Evolutionary conservation across 2,329 filamentous ascomycete genomes (phyloP).

Genomic region (Claviceps sp.): DNA sequence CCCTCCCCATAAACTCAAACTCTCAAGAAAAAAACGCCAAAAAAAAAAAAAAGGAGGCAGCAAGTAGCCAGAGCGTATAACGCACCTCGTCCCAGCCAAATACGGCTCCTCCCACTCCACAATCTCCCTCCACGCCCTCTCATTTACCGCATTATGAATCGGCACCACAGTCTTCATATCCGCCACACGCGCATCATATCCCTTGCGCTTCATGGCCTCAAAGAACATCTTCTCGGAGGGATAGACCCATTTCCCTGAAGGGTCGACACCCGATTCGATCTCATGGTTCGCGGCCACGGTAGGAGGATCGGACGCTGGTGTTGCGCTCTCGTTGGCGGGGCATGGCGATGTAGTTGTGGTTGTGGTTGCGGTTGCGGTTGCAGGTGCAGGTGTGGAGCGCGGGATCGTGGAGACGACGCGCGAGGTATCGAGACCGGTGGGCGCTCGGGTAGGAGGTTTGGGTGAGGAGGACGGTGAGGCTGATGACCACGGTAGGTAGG

Average conservation of each 20-base stretch:
- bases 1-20: too few species aligned
- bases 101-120: constrained; percentile 72
- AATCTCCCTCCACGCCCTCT: constrained; percentile 89
- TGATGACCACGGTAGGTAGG: constrained; percentile 29
- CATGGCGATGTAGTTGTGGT: constrained; percentile 12
- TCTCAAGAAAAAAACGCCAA: too few species aligned
- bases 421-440: constrained; percentile 40
- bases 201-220: constrained; percentile 88
- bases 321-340: constrained; percentile 25
- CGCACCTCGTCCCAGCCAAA: constrained; percentile 40
- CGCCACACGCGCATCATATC: constrained; percentile 51
- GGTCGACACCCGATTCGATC: constrained; percentile 59
- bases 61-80: too few species aligned
- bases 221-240: constrained; percentile 97
- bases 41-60: too few species aligned
- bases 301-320: constrained; percentile 16
- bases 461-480: constrained; percentile 15
- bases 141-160: constrained; percentile 97
- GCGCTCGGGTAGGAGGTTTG: constrained; percentile 8
- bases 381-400: constrained; percentile 31
- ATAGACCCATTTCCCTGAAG: constrained; percentile 88
- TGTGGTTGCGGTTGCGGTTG: constrained; percentile 10
- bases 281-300: constrained; percentile 65
- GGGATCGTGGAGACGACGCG: constrained; percentile 74
- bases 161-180: constrained; percentile 91